These are phyloP conservation scores for Ceraceosorus guamensis DNA, from an alignment of 1,284 basidiomycete species.

Conservation along the genomic window DNA sequence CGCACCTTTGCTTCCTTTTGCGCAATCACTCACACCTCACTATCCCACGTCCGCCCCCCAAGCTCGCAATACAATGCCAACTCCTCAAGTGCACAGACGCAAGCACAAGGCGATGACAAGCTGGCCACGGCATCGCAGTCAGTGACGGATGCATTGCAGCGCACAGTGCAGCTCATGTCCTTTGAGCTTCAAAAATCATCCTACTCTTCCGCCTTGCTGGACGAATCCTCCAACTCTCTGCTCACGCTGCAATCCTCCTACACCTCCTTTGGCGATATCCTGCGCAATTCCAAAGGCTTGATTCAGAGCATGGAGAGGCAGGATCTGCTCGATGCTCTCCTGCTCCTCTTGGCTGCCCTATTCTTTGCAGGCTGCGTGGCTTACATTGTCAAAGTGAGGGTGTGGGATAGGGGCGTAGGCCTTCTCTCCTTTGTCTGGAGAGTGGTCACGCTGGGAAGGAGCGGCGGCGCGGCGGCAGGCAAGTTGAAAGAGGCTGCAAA, in stretches of 20 bases:
- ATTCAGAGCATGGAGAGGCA: conserved; percentile 45
- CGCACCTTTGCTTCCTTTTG: no score
- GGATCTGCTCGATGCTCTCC: conserved; percentile 34
- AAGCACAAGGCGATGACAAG: conserved; percentile 32
- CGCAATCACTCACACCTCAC: no score
- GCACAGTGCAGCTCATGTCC: conserved; percentile 41
- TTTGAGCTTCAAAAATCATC: conserved; percentile 43
- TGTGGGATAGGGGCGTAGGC: conserved; percentile 34
- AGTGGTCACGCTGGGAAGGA: conserved; percentile 19
- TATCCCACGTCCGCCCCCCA: no score
- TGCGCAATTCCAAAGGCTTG: conserved; percentile 34
- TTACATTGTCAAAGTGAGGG: conserved; percentile 42
- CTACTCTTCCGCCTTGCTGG: conserved; percentile 40
- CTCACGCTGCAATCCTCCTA: conserved; percentile 33
- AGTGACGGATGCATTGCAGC: conserved; percentile 38
- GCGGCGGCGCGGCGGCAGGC: conserved; percentile 12
- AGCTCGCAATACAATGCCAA: no score
- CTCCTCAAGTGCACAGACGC: no score
- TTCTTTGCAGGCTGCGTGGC: conserved; percentile 40
- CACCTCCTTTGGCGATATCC: conserved; percentile 31
- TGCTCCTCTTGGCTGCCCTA: conserved; percentile 26
- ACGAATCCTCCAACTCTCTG: conserved; percentile 39
- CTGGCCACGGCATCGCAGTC: conserved; percentile 37
- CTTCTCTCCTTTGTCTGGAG: conserved; percentile 25
- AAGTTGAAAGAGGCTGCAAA: conserved; percentile 11